Base-by-base conservation (phyloP, 352 stramenopile species). In the Pythium diclinum region DNA sequence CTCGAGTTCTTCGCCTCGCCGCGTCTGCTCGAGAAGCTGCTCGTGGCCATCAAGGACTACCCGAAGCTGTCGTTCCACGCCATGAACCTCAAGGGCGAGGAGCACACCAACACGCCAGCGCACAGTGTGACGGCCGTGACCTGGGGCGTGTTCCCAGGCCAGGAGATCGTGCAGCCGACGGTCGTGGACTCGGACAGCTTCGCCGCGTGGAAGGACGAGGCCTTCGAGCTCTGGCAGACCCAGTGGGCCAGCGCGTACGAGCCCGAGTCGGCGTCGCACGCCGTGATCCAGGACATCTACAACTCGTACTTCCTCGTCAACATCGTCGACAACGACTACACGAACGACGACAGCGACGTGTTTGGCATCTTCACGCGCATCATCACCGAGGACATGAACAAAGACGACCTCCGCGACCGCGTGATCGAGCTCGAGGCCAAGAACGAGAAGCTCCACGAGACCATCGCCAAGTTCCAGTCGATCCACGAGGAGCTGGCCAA, bases 271-370 rank as follows among this genome's bases (percentile, higher is more conserved):
- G 38, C 64, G 17, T 75, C 80, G 30, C 69, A 69, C 68, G 38
- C 76, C 28, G 75, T 93, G 28, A 84, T 93, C 54, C 80, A 90
- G 61, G 71, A 89, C 38, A 97, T 99, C 32, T 89, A 92, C 74
- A 94, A 99, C 80, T 91, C 90, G 44, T 99, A 98, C 77, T 99
- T 95, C 71, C 84, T 99, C 56, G 95, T 99, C 58, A 98, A 97
- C 64, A 97, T 99, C 56, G 97, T 99, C 64, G 96, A 99, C 84
- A 99, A 99, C 75, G 94, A 99, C 76, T 99, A 97, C 69, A 85
- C 82, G 8, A 91, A 88, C 58, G 81, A 92, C 63, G 77, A 87
- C 36, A 86, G 82, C 58, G 84, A 92, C 58, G 85, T 94, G 60
- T 94, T 94, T 56, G 79, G 71, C 62, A 89, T 94, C 68, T 94